phyloP scores from a whole-genome alignment of 192 early-diverging fungal species.

The Linnemannia hyalina region DNA sequence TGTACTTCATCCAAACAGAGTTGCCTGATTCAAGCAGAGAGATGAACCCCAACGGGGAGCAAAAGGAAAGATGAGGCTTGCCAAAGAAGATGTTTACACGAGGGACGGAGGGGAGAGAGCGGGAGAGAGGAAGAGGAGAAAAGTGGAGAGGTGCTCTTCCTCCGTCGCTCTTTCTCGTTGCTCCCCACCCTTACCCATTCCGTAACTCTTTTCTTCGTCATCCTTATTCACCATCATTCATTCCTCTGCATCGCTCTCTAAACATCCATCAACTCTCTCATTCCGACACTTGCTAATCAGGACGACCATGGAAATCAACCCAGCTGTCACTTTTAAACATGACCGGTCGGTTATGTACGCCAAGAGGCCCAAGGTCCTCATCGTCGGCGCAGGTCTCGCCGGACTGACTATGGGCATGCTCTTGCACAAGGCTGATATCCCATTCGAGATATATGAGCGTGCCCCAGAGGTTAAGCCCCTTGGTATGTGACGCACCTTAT shows the following conservation, averaged over 20 bases:
- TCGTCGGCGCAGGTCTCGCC: constrained; percentile 10
- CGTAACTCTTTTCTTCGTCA: too few relatives aligned
- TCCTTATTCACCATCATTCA: too few relatives aligned
- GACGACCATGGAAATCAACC: neutral
- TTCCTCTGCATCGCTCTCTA: neutral
- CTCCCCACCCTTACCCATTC: too few relatives aligned
- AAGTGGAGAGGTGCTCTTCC: too few relatives aligned
- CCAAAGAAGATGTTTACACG: too few relatives aligned
- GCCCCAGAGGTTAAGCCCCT: neutral
- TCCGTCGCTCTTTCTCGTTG: too few relatives aligned
- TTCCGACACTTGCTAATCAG: neutral
- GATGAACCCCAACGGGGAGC: too few relatives aligned
- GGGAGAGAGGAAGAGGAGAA: too few relatives aligned
- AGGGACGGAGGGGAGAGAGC: too few relatives aligned
- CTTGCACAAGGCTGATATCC: neutral
- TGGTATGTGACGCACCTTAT: neutral
- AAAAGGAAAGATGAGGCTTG: too few relatives aligned
- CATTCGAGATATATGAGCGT: constrained; percentile 9
- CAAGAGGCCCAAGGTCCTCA: constrained; percentile 7
- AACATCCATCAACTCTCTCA: neutral
- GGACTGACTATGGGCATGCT: constrained; percentile 8
- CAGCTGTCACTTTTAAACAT: neutral
- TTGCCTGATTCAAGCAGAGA: too few relatives aligned
- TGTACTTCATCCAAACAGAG: too few relatives aligned
- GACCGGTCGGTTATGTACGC: neutral